These are phyloP conservation scores for Coniophora puteana DNA, from an alignment of 1,284 basidiomycete genomes.

Conservation along the genomic window DNA sequence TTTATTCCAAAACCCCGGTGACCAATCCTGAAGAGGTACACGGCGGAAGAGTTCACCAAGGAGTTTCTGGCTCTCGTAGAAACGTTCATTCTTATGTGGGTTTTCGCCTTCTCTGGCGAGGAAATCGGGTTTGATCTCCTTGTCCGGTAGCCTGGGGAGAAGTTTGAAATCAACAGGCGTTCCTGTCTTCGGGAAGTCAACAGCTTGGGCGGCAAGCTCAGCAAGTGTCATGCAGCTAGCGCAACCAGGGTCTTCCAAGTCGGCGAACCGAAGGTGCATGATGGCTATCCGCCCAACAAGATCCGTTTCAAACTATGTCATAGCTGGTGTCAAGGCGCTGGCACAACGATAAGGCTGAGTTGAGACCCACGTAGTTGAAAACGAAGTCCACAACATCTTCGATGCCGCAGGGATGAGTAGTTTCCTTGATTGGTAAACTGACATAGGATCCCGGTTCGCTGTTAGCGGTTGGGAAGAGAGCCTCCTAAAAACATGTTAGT, in stretches of 20 bases:
- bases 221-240: conserved; percentile 49
- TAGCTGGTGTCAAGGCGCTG: not conserved
- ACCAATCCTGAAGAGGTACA: conserved; percentile 29
- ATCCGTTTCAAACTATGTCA: conserved; percentile 50
- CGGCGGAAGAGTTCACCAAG: conserved; percentile 36
- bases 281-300: conserved; percentile 49
- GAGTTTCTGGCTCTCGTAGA: conserved; percentile 34
- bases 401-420: conserved; percentile 33
- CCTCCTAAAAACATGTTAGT: conserved; percentile 19
- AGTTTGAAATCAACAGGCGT: conserved; percentile 43
- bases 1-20: conserved; percentile 21
- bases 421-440: conserved; percentile 29
- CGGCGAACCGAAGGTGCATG: conserved; percentile 56
- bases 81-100: conserved; percentile 16
- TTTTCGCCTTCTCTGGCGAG: conserved; percentile 34
- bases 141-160: conserved; percentile 44
- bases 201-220: conserved; percentile 64
- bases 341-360: not conserved
- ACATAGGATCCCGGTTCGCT: conserved; percentile 34
- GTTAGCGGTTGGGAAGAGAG: conserved; percentile 20
- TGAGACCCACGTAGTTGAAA: conserved; percentile 38
- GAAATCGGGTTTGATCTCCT: conserved; percentile 35
- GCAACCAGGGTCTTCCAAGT: conserved; percentile 54
- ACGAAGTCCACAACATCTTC: conserved; percentile 49
- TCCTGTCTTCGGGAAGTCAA: conserved; percentile 68